Evolutionary conservation across 75 land plant genomes (phyloP), one percentile per base, ranked within the genome.

Genomic region (Larix kaempferi): DNA sequence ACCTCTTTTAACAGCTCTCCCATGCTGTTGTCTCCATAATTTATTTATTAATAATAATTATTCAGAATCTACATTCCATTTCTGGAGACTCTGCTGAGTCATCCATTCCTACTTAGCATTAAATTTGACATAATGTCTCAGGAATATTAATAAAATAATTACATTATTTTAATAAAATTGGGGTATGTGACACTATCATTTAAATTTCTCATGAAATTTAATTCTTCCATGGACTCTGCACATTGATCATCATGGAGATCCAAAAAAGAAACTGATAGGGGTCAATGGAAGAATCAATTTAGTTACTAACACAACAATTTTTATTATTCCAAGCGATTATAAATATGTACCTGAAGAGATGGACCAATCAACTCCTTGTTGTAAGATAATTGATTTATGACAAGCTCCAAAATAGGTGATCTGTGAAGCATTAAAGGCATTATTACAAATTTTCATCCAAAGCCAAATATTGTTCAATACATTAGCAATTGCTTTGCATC

Each of bases 371-470:
- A 33, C 33, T 85, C 80, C 59, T 59, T 85, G 58, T 87, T 64
- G 57, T 90, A 90, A 15, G 86, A 85, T 11, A 90, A 85, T 69
- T 85, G 89, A 82, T 89, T 89, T 58, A 85, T 6, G 78, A 90
- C 82, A 56, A 85, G 77, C 60, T 90, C 92, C 69, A 81, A 14
- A 56, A 76, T 17, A 71, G 87, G 84, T 25, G 79, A 75, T 80
- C 91, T 89, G 80, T 80, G 73, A 19, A 23, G n/a, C 56, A 71
- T 23, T 22, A 6, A 22, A 61, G 10, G 1, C 25, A 25, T 61
- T n/a, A 23, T 61, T 61, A 22, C 5, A 61, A 65, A 23, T 15
- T n/a, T 66, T 2, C 5, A 5, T 16, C 22, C 41, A 37, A 0
- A 3, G 2, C 2, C 16, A 16, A 35, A 1, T 66, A 37, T 5